These are phyloP conservation scores for Scenedesmus sp. DNA, from an alignment of 163 green algal species.

Conservation along the genomic window DNA sequence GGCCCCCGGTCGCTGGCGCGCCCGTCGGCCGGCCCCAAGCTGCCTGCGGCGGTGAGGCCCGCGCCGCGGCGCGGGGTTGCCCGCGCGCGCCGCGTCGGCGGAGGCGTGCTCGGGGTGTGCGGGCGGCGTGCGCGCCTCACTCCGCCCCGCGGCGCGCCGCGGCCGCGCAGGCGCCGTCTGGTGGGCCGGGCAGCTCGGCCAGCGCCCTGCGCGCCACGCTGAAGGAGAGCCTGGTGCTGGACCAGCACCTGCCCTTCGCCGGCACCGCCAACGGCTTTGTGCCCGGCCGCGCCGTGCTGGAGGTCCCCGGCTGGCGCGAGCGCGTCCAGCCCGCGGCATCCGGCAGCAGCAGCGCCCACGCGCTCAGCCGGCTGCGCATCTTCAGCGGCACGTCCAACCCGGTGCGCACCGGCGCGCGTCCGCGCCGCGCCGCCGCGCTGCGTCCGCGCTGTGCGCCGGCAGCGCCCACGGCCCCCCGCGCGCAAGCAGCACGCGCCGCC, in stretches of 20 bases:
- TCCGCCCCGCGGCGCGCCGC: too few relatives aligned
- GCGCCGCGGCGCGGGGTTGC: too few relatives aligned
- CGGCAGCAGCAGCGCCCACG: not conserved
- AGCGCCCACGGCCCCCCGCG: not conserved
- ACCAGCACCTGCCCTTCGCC: slow-evolving; percentile 1
- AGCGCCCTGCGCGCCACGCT: slow-evolving; percentile 42
- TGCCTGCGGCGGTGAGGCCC: too few relatives aligned
- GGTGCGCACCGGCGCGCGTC: slow-evolving; percentile 44
- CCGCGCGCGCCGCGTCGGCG: too few relatives aligned
- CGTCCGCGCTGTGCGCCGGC: not conserved
- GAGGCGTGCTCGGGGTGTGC: too few relatives aligned
- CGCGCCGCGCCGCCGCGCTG: not conserved
- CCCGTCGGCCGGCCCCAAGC: too few relatives aligned
- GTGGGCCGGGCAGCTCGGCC: too few relatives aligned
- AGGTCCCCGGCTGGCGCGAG: slow-evolving; percentile 51
- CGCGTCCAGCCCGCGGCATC: slow-evolving; percentile 17
- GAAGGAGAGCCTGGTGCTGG: slow-evolving; percentile 16
- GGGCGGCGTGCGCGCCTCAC: too few relatives aligned
- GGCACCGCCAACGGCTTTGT: slow-evolving; percentile 34
- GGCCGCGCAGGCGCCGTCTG: too few relatives aligned
- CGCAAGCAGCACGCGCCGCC: not conserved
- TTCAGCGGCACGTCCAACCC: slow-evolving; percentile 95
- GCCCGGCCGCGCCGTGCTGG: slow-evolving; percentile 48
- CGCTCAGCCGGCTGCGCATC: slow-evolving; percentile 80
- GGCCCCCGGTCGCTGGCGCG: too few relatives aligned